Evolutionary conservation across 345 rosid genomes (phyloP).

Genomic region (Syzygium grande): DNA sequence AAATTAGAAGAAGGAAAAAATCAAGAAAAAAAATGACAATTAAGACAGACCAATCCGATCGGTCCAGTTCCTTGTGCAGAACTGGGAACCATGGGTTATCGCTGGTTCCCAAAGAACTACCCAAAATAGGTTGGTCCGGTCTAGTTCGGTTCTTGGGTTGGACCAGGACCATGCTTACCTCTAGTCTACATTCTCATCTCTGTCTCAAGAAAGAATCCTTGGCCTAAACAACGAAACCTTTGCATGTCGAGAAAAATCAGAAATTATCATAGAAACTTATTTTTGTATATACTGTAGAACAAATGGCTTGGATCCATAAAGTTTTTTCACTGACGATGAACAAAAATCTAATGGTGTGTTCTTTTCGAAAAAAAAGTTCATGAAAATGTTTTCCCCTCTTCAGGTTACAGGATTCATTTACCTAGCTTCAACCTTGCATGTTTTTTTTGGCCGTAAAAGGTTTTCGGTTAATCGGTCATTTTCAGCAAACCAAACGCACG

Average conservation of each 20-base stretch:
- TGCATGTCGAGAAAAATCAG: not conserved
- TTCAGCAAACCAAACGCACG: fast-evolving
- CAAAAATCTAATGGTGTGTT: not conserved
- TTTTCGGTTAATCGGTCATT: not conserved
- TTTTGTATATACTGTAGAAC: not conserved
- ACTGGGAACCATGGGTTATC: not conserved
- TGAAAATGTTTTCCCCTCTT: no score
- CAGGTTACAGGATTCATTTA: not conserved
- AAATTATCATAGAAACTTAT: not conserved
- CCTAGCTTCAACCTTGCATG: not conserved
- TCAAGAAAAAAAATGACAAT: not conserved
- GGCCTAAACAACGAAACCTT: not conserved
- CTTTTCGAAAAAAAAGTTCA: no score
- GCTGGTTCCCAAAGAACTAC: not conserved
- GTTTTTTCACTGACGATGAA: not conserved
- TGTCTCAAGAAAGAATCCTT: not conserved
- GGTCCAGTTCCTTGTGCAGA: not conserved
- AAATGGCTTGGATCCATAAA: not conserved
- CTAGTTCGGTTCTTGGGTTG: not conserved
- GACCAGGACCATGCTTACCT: not conserved
- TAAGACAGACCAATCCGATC: no score
- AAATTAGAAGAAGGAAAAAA: no score
- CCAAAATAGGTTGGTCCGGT: not conserved
- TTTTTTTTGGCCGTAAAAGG: not conserved
- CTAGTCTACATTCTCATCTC: not conserved